Evolutionary conservation across 257 asterid species (phyloP), one percentile per base, ranked within the genome.

Genomic region (Solanum bulbocastanum): DNA sequence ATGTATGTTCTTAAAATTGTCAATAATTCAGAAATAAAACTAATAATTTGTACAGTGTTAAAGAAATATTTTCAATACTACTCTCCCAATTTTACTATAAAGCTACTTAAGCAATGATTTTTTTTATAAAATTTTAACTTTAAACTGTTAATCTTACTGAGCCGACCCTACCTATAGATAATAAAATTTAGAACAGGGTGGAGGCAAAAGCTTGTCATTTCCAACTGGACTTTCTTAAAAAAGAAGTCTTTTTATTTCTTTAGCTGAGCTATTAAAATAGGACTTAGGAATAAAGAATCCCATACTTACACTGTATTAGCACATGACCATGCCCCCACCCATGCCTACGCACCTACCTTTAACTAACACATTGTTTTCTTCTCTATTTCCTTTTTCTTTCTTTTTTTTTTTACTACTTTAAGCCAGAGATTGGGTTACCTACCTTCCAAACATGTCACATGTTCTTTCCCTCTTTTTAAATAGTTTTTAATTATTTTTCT

Each of bases 401-500:
- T 52, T 20, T 16, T 52, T 16, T 52, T 52, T 56, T 27, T 58
- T 33, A 27, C 33, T 86, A 44, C 58, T 86, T 42, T 86, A 30
- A 69, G 56, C 42, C 65, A 86, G 46, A 68, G 69, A 71, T 69
- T 86, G 39, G 83, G 88, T 32, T 86, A 86, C 88, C 88, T 86
- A 86, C 88, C 88, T 56, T 22, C 83, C 88, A 69, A 86, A 86
- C 83, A 86, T 46, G 88, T 86, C 87, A 86, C 87, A 86, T 86
- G 83, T 69, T 66, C 56, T 74, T 86, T 22, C 33, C 69, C 46
- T 69, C 33, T 68, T 40, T 32, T 42, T 85, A 52, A 49, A 16
- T 52, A 52, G 16, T 16, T 52, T 9, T 10, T 39, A 39, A 39
- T 39, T 37, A 37, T 44, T 44, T 25, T 79, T 66, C 62, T 42